Evolutionary conservation across 2,329 filamentous ascomycete genomes (phyloP).

Genomic region (Stachybotrys chartarum): DNA sequence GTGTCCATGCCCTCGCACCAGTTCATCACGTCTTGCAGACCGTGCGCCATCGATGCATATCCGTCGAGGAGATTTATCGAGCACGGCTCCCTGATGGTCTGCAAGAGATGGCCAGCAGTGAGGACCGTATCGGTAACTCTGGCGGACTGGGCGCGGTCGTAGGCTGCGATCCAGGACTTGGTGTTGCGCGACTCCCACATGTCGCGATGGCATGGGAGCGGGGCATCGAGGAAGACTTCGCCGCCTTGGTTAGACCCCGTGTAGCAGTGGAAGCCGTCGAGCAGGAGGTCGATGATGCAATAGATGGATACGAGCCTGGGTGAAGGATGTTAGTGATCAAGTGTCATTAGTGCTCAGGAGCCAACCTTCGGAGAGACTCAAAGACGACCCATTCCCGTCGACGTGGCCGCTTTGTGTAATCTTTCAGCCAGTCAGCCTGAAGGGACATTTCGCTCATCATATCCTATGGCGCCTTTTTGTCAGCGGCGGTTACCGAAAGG

Average conservation of each 20-base stretch:
- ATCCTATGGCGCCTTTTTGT: not conserved
- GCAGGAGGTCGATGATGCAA: conserved; percentile 1
- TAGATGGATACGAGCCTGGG: not conserved
- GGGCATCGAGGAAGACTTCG: not conserved
- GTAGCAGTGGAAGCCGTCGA: conserved; percentile 1
- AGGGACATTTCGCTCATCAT: not conserved
- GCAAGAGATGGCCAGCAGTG: not conserved
- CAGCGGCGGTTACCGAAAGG: not conserved
- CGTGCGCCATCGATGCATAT: not conserved
- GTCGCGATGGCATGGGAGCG: not conserved
- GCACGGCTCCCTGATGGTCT: not conserved
- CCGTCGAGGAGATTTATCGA: not conserved
- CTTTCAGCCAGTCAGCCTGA: not conserved
- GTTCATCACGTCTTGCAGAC: conserved; percentile 1
- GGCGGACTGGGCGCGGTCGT: not conserved
- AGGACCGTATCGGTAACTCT: not conserved
- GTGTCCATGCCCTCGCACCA: conserved; percentile 7
- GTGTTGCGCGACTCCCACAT: conserved; percentile 3
- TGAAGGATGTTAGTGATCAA: not conserved
- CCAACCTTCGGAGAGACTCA: not conserved
- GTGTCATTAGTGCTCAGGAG: no score
- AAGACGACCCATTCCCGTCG: not conserved
- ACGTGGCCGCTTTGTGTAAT: not conserved
- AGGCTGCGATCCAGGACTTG: not conserved
- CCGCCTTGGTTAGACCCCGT: not conserved